phyloP scores from a whole-genome alignment of 2,329 filamentous ascomycete species.

The Neofusicoccum laricinum region DNA sequence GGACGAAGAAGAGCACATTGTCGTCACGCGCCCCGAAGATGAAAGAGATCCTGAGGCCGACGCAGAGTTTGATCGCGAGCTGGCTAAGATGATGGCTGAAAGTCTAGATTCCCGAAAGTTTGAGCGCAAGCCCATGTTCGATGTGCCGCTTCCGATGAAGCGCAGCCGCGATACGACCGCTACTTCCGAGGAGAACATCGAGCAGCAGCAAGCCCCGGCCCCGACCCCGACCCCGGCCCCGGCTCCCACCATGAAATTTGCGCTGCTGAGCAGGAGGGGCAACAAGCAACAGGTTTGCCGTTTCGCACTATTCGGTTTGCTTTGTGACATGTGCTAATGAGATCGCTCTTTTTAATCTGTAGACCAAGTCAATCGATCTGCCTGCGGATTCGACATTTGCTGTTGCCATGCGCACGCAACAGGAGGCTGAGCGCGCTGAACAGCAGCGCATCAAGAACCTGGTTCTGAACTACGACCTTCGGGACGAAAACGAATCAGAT shows the following conservation, averaged over 20 bases:
- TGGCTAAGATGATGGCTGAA: slow-evolving; percentile 97
- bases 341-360: slow-evolving; percentile 2
- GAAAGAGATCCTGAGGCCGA: slow-evolving; percentile 89
- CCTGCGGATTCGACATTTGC: slow-evolving; percentile 92
- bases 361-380: slow-evolving; percentile 89
- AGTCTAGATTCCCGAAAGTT: slow-evolving; percentile 94
- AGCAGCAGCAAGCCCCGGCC: slow-evolving; percentile 31
- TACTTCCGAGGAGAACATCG: slow-evolving; percentile 40
- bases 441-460: slow-evolving; percentile 98
- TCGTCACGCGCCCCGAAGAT: slow-evolving; percentile 88
- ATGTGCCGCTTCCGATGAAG: slow-evolving; percentile 94
- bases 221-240: slow-evolving; percentile 26
- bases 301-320: slow-evolving; percentile 36
- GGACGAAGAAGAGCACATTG: slow-evolving; percentile 78
- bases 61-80: slow-evolving; percentile 95
- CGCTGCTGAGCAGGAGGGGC: slow-evolving; percentile 89
- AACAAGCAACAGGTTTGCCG: slow-evolving; percentile 81
- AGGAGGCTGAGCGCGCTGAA: slow-evolving; percentile 91
- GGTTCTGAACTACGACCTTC: slow-evolving; percentile 92
- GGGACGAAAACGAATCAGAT: slow-evolving; percentile 71
- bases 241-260: slow-evolving; percentile 82
- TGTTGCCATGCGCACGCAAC: slow-evolving; percentile 91
- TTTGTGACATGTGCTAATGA: slow-evolving; percentile 14
- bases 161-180: slow-evolving; percentile 56
- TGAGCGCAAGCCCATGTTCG: slow-evolving; percentile 89